Base-by-base conservation (phyloP, 2,329 filamentous ascomycete species). In the Aureobasidium sp. region DNA sequence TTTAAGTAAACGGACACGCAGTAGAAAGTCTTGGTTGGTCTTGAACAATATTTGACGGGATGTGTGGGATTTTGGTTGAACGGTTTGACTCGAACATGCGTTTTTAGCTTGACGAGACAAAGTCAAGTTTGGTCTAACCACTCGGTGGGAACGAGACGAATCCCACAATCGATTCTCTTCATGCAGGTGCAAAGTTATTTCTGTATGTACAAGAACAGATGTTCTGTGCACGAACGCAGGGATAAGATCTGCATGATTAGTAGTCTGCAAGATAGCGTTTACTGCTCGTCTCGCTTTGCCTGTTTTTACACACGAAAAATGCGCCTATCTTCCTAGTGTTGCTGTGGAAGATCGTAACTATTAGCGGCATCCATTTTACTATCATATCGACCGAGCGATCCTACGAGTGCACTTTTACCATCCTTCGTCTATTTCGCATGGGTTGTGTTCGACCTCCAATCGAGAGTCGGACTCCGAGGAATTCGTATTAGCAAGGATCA, bases 211-310 rank as follows among this genome's bases (percentile, higher is more conserved):
- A 16, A 15, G 25, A 30, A 34, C n/a, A 37, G 34, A 37, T 37
- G 34, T 15, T 37, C 34, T 37, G 34, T 37, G 34, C 34, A 37
- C 15, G 34, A 57, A 57, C 30, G 7, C 13, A 34, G 34, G 39
- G 41, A 42, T 27, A 32, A 21, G 50, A 54, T 29, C 8, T 42
- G n/a, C 25, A 37, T 21, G 21, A 53, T 25, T 39, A 21, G n/a
- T 27, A 16, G 11, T 54, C 10, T 39, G 21, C 37, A 42, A 45
- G 53, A 57, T 57, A 57, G 30, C 53, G 39, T 44, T 57, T n/a
- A 21, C 29, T 45, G 53, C 30, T 54, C 50, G 50, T 57, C 41
- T 45, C 39, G 41, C 39, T 57, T 57, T 57, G 39, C 41, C 53
- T 21, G 3, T 57, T 45, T 4, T n/a, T n/a, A 29, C 29, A 32